These are phyloP conservation scores for Raddia guianensis DNA, from an alignment of 176 grass and related monocot species.

Conservation along the genomic window DNA sequence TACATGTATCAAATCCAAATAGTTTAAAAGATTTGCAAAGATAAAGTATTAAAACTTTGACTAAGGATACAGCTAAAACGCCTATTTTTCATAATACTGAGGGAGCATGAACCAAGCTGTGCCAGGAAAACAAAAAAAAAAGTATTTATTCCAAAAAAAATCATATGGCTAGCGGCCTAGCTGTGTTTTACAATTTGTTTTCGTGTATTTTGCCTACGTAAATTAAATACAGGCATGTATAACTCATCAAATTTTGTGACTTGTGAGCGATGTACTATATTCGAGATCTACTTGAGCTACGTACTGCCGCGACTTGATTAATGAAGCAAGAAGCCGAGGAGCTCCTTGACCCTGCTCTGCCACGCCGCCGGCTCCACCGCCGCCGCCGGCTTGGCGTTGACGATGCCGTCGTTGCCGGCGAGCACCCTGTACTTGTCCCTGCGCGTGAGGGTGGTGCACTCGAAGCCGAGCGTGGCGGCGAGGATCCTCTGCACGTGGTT, in stretches of 20 bases:
- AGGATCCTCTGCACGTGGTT: slow-evolving; percentile 95
- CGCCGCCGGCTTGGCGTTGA: slow-evolving; percentile 48
- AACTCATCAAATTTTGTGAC: background rate
- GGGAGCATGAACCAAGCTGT: too few relatives aligned
- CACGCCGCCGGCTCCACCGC: slow-evolving; percentile 20
- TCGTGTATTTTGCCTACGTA: background rate
- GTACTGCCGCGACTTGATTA: background rate
- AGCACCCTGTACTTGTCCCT: slow-evolving; percentile 95
- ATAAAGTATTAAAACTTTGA: too few relatives aligned
- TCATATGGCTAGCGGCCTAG: background rate
- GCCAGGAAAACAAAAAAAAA: too few relatives aligned
- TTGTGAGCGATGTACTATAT: background rate
- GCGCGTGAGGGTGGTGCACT: slow-evolving; percentile 91
- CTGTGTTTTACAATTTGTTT: background rate
- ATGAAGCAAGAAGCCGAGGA: slow-evolving; percentile 58
- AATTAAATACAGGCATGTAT: background rate
- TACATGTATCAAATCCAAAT: too few relatives aligned
- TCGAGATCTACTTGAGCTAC: slow-evolving; percentile 6
- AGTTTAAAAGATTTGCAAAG: too few relatives aligned
- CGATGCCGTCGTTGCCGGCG: slow-evolving; percentile 75
- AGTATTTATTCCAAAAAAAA: background rate
- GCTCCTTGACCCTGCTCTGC: slow-evolving; percentile 34
- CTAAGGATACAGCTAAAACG: too few relatives aligned
- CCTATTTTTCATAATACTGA: too few relatives aligned
- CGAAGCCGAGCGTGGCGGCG: slow-evolving; percentile 83